A percentile compares a stretch with the other conserved stretches of the same genome.
Conservation (phyloP, 2,329 filamentous ascomycete species). For the Alternaria sp. region DNA sequence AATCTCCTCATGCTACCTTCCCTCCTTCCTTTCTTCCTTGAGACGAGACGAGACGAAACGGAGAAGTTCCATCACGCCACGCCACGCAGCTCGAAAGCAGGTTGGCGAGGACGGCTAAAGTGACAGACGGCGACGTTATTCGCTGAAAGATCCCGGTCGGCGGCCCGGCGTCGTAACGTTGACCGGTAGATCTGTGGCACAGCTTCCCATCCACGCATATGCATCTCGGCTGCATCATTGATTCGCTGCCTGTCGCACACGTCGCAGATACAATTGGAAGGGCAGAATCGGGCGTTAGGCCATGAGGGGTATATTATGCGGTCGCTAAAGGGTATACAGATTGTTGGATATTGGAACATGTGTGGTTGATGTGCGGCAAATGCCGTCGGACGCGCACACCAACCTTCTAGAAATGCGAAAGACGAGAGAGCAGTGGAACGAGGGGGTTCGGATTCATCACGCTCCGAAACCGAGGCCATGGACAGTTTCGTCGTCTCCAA, state of each 20-base stretch:
- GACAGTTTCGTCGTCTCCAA: constrained; percentile 86
- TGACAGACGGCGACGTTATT: constrained; percentile 3
- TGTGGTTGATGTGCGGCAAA: not conserved
- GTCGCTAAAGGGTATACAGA: constrained; percentile 5
- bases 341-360: constrained; percentile 8
- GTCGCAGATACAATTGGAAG: constrained; percentile 1
- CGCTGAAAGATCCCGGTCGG: constrained; percentile 6
- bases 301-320: constrained; percentile 3
- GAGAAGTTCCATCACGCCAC: not conserved
- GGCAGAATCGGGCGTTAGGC: constrained; percentile 5
- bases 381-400: not conserved
- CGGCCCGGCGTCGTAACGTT: constrained; percentile 8
- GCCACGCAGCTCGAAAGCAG: not conserved
- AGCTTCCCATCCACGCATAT: constrained; percentile 2
- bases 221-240: not conserved
- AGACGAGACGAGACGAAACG: not conserved
- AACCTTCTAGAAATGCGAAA: constrained; percentile 7
- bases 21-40: not conserved
- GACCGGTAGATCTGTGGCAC: constrained; percentile 13
- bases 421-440: not conserved
- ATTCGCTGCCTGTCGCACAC: not conserved
- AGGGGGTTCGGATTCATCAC: constrained; percentile 13
- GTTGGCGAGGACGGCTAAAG: constrained; percentile 9
- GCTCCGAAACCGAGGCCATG: constrained; percentile 69
- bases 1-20: not conserved